Percentiles rank a stretch among this genome's conserved stretches.
These are phyloP conservation scores for Macrolepiota albuminosa DNA, from an alignment of 768 basidiomycete species.

Conservation along the genomic window DNA sequence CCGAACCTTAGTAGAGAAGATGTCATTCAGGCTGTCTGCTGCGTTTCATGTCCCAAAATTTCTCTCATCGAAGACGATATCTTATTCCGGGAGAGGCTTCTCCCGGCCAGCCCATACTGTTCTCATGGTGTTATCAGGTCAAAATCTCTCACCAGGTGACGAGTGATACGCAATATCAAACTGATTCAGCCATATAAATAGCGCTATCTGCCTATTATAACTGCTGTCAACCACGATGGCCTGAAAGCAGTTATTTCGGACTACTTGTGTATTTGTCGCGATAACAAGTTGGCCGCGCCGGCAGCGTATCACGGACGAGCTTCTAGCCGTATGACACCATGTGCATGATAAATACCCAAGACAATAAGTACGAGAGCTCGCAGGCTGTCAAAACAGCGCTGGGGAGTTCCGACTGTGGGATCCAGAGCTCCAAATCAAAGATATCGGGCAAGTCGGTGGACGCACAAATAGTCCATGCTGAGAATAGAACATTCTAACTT, in stretches of 20 bases:
- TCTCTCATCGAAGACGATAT: background rate
- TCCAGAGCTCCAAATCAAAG: background rate
- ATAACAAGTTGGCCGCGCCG: background rate
- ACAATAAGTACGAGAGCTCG: background rate
- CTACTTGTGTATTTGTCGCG: background rate
- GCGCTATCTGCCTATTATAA: background rate
- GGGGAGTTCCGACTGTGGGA: background rate
- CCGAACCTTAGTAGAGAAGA: background rate
- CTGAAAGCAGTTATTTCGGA: background rate
- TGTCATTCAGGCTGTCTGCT: background rate
- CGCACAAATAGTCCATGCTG: background rate
- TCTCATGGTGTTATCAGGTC: background rate
- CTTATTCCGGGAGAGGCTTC: background rate
- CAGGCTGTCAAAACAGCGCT: background rate
- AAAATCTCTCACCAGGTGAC: background rate
- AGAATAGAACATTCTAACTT: background rate
- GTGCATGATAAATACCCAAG: background rate
- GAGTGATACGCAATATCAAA: background rate
- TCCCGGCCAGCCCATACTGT: background rate
- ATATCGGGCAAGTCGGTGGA: background rate
- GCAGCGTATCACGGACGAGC: background rate
- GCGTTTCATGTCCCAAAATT: background rate
- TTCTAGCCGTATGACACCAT: background rate
- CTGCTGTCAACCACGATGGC: background rate
- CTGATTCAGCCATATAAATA: background rate